Evolutionary conservation across 1,284 basidiomycete genomes (phyloP).

Genomic region (Takashimella koratensis): DNA sequence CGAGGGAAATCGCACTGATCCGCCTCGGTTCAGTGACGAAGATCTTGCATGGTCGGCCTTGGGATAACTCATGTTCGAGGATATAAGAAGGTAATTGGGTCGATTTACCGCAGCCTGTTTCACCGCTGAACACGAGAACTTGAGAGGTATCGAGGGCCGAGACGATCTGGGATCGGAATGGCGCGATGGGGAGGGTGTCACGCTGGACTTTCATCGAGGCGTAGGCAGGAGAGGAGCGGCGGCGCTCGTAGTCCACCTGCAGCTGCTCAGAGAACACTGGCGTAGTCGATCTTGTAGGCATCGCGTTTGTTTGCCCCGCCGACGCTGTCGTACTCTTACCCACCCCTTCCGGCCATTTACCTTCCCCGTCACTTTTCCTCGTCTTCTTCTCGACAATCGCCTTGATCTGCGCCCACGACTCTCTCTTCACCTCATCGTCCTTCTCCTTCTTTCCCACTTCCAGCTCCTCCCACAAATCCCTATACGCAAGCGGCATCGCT

Average conservation of each 20-base stretch:
- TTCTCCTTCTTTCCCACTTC: slow-evolving; percentile 62
- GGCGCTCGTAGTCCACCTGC: slow-evolving; percentile 58
- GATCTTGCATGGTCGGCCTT: slow-evolving; percentile 83
- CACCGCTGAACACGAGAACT: slow-evolving; percentile 89
- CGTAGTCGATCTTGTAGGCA: neutral
- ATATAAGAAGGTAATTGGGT: slow-evolving; percentile 96
- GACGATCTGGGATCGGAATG: slow-evolving; percentile 73
- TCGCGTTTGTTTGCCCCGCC: neutral
- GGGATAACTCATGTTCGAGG: slow-evolving; percentile 80
- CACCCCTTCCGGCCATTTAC: slow-evolving; percentile 3
- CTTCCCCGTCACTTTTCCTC: slow-evolving; percentile 9
- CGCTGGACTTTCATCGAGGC: slow-evolving; percentile 67
- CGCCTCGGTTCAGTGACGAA: slow-evolving; percentile 94
- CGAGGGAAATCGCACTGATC: slow-evolving; percentile 95
- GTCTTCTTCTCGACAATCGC: slow-evolving; percentile 59
- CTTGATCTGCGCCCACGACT: slow-evolving; percentile 66
- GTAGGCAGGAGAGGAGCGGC: slow-evolving; percentile 64
- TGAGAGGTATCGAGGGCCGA: slow-evolving; percentile 71
- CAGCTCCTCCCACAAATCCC: slow-evolving; percentile 91
- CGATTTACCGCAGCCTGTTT: slow-evolving; percentile 98
- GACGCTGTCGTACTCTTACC: neutral
- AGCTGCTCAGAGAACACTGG: slow-evolving; percentile 48
- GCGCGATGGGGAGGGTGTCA: slow-evolving; percentile 79
- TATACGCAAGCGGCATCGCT: slow-evolving; percentile 72
- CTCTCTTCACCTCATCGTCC: slow-evolving; percentile 65